phyloP scores from a whole-genome alignment of 495 filamentous ascomycete species.

The Trichoderma reesei region DNA sequence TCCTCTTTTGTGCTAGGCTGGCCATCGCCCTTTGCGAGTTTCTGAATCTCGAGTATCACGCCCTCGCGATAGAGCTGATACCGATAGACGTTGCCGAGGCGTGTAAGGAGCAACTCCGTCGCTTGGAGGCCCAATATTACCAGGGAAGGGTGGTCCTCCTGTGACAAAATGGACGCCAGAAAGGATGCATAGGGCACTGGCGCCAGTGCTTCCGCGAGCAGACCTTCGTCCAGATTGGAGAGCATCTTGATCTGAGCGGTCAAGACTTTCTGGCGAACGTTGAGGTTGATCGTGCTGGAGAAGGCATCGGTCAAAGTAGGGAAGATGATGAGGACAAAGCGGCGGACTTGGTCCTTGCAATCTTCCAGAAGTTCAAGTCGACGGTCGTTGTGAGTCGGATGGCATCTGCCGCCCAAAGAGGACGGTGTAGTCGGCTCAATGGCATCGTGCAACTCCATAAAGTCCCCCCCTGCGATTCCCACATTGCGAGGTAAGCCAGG shows the following conservation, averaged over 20 bases:
- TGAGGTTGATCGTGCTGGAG: constrained; percentile 96
- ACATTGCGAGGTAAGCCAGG: constrained; percentile 50
- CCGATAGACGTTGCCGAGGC: constrained; percentile 78
- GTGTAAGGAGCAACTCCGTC: constrained; percentile 73
- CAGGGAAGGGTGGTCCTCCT: constrained; percentile 82
- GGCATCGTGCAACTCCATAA: constrained; percentile 33
- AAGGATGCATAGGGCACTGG: constrained; percentile 95
- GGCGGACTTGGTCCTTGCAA: constrained; percentile 76
- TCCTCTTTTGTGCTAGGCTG: constrained; percentile 12
- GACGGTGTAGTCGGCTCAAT: constrained; percentile 24
- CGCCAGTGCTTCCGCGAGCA: constrained; percentile 81
- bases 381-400: constrained; percentile 51
- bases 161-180: constrained; percentile 87
- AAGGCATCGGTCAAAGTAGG: constrained; percentile 96
- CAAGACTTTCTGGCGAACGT: constrained; percentile 92
- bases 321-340: constrained; percentile 91
- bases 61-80: constrained; percentile 98
- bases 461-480: constrained; percentile 43
- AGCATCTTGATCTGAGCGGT: constrained; percentile 96
- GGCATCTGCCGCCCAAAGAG: background rate
- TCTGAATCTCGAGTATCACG: constrained; percentile 83
- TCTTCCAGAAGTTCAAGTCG: constrained; percentile 64
- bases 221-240: constrained; percentile 75
- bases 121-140: constrained; percentile 82
- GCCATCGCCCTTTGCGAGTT: constrained; percentile 44